Evolutionary conservation across 306 rosid genomes (phyloP).

Genomic region (Erythrophleum fordii): DNA sequence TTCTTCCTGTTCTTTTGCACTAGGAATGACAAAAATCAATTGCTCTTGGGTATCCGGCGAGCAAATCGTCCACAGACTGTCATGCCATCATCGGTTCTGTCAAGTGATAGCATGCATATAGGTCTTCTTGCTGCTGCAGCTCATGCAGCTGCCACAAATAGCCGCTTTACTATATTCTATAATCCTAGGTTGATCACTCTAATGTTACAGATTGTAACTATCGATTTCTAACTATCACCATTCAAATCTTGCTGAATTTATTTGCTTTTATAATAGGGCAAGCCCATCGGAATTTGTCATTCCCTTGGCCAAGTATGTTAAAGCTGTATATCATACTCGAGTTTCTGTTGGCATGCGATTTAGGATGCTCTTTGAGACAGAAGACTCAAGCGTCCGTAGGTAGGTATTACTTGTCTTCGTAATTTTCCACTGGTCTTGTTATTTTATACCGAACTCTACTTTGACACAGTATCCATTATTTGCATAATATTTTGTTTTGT

Average conservation of each 20-base stretch:
- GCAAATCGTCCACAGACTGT: slow-evolving; percentile 74
- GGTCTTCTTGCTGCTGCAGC: slow-evolving; percentile 79
- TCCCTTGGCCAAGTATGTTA: slow-evolving; percentile 73
- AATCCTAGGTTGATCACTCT: slow-evolving; percentile 4
- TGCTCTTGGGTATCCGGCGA: slow-evolving; percentile 59
- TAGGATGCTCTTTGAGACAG: slow-evolving; percentile 85
- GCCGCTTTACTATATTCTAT: slow-evolving; percentile 33
- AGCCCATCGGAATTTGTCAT: slow-evolving; percentile 39
- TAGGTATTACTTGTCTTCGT: slow-evolving; percentile 34
- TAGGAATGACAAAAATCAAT: slow-evolving; percentile 26
- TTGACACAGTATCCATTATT: background rate
- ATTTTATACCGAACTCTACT: background rate
- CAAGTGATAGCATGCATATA: slow-evolving; percentile 86
- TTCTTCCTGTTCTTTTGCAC: background rate
- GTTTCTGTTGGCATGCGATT: slow-evolving; percentile 83
- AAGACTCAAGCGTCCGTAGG: slow-evolving; percentile 83
- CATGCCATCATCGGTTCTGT: slow-evolving; percentile 81
- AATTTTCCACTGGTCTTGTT: background rate
- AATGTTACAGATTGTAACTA: background rate
- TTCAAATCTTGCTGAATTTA: background rate
- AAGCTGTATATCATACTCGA: slow-evolving; percentile 71
- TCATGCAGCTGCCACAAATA: slow-evolving; percentile 52
- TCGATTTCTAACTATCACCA: background rate
- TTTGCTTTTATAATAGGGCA: background rate
- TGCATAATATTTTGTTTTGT: background rate